Base-by-base conservation (phyloP, 2,329 filamentous ascomycete species). In the Aspergillus hiratsukae region DNA sequence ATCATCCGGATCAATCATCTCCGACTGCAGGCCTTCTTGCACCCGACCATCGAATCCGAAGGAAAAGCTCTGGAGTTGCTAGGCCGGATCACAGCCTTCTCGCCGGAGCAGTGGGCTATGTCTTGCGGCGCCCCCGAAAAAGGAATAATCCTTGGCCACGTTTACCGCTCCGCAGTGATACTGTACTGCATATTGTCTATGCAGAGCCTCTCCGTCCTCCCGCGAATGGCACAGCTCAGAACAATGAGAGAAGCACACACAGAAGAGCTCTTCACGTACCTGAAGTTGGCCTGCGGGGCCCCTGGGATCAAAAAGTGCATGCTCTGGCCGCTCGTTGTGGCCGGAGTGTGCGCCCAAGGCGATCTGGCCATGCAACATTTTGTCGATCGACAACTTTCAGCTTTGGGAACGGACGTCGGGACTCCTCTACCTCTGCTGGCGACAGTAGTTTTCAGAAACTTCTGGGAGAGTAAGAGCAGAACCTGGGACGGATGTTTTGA, bases 1-100 rank as follows among this genome's bases (percentile, higher is more conserved):
- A 52, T 58, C n/a, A 48, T 55, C 25, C 25, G 21, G 25, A 49
- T 58, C 53, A 58, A 58, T 28, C 50, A 55, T 17, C 49, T 58
- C 14, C 56, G 56, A 9, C 27, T 40, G 17, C 45, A 52, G 35
- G 45, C 41, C 25, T 35, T 27, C 0, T 10, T 6, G 1, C n/a
- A 19, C 7, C 45, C 43, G 1, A 1, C 14, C 9, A 41, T 14
- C 19, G 19, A 43, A 25, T 21, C 17, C 9, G 28, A 31, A 31
- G 43, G 14, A 25, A 23, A 17, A 35, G 31, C 43, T 17, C 53
- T 43, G 23, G 31, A 45, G 11, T 35, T 58, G n/a, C 37, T 58
- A 2, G 53, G 52, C n/a, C 35, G 52, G 3, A 55, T 58, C 21
- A 40, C 45, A 9, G 27, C 45, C 10, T 55, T 58, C 37, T 51